Conservation (phyloP, 805 yeast genomes). For the Starmerella scarabaei region DNA sequence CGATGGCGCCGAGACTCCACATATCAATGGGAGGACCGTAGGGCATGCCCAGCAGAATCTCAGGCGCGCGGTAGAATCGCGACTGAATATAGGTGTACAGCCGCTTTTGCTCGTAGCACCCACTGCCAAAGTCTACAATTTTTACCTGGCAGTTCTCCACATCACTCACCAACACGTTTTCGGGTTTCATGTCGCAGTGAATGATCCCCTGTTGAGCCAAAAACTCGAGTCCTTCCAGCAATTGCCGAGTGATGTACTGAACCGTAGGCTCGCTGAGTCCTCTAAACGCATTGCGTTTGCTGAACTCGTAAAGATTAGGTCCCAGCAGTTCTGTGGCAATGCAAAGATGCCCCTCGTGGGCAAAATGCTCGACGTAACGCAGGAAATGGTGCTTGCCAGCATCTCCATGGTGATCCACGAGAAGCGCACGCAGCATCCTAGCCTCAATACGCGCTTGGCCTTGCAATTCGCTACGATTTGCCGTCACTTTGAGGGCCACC, state of each 20-base stretch:
- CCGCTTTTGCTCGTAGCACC: conserved; percentile 49
- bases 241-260: conserved; percentile 38
- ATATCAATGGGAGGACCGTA: conserved; percentile 88
- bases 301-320: conserved; percentile 48
- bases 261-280: conserved; percentile 28
- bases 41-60: conserved; percentile 76
- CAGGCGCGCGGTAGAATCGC: conserved; percentile 93
- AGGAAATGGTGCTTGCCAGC: conserved; percentile 33
- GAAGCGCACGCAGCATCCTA: conserved; percentile 44
- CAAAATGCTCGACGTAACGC: conserved; percentile 53
- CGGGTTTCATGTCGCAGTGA: conserved; percentile 83
- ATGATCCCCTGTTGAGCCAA: conserved; percentile 47
- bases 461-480: conserved; percentile 60
- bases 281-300: conserved; percentile 28
- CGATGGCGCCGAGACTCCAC: conserved; percentile 96
- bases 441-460: conserved; percentile 70
- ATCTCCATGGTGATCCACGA: conserved; percentile 21
- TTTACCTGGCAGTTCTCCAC: conserved; percentile 40
- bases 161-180: conserved; percentile 51
- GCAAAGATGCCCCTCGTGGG: conserved; percentile 71
- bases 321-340: conserved; percentile 63
- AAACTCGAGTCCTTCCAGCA: conserved; percentile 46
- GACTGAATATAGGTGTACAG: conserved; percentile 93
- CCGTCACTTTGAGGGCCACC: conserved; percentile 68
- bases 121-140: conserved; percentile 66